Evolutionary conservation across 2,329 filamentous ascomycete species (phyloP).

Genomic region (Calonectria leucothoes): DNA sequence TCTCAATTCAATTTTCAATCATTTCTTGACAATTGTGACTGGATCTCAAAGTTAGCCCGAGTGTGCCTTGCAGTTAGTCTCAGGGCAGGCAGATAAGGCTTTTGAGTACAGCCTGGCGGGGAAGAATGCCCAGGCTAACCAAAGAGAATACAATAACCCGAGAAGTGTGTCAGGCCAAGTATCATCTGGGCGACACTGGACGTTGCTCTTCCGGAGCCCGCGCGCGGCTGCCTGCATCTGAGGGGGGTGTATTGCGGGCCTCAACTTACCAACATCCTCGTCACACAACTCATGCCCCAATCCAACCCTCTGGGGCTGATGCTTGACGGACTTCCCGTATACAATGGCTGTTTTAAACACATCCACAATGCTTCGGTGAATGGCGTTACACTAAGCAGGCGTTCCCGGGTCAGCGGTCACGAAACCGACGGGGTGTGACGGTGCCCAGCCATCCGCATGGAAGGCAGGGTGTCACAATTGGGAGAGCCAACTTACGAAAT

Average conservation of each 20-base stretch:
- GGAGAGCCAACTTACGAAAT: conserved; percentile 79
- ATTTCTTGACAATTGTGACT: conserved; percentile 76
- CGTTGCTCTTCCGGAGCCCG: conserved; percentile 20
- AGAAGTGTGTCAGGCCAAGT: conserved; percentile 30
- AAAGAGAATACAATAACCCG: conserved; percentile 34
- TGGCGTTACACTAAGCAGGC: conserved; percentile 83
- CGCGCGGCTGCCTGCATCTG: conserved; percentile 24
- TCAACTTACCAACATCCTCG: conserved; percentile 89
- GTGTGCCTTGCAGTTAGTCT: conserved; percentile 25
- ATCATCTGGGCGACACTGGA: conserved; percentile 30
- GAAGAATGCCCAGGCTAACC: conserved; percentile 25
- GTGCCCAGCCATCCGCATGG: conserved; percentile 22
- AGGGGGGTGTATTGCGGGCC: conserved; percentile 13
- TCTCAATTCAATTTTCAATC: conserved; percentile 56
- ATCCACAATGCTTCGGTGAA: conserved; percentile 95
- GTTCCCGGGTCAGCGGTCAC: conserved; percentile 51
- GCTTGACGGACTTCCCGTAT: conserved; percentile 97
- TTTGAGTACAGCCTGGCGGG: conserved; percentile 25
- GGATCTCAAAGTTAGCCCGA: conserved; percentile 39
- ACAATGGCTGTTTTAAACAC: conserved; percentile 96
- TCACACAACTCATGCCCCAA: conserved; percentile 91
- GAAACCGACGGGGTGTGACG: conserved; percentile 20
- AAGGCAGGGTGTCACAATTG: conserved; percentile 4
- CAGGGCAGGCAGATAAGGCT: conserved; percentile 23
- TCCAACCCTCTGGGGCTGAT: conserved; percentile 96